Percentiles rank a stretch among this genome's conserved stretches.
These are phyloP conservation scores for Magnolia changhungtana DNA, from an alignment of 164 flowering plant species.

Conservation along the genomic window DNA sequence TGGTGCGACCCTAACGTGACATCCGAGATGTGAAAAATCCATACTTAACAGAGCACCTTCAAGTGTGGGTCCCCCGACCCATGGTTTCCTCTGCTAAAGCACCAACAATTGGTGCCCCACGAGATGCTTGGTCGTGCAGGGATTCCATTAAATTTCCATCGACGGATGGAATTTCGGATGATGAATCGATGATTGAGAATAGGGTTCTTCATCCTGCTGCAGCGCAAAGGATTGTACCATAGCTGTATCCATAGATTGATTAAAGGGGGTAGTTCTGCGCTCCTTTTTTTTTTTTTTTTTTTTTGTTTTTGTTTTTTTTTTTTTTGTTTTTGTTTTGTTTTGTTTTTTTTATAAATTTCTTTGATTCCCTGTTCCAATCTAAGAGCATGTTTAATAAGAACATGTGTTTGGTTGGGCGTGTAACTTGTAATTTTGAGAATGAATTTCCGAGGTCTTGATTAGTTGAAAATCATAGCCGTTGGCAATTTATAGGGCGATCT, in stretches of 20 bases:
- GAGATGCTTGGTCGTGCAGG: too few relatives aligned
- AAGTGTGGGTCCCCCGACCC: background rate
- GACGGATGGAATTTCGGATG: background rate
- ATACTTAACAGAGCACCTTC: background rate
- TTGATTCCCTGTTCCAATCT: background rate
- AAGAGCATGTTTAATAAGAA: constrained; percentile 10
- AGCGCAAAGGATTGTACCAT: constrained; percentile 17
- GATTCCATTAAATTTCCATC: background rate
- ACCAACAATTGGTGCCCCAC: background rate
- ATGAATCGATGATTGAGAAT: too few relatives aligned
- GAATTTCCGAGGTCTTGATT: background rate
- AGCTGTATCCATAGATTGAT: constrained; percentile 13
- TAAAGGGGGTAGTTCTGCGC: background rate
- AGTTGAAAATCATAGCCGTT: background rate
- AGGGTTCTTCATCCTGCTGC: background rate
- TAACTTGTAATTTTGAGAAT: constrained; percentile 3
- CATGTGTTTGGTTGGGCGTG: constrained; percentile 5
- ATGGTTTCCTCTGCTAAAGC: background rate
- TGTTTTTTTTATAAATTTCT: background rate
- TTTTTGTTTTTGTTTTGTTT: background rate
- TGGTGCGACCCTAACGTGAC: constrained; percentile 55
- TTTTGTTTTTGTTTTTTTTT: background rate
- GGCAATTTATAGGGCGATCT: too few relatives aligned
- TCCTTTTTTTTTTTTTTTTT: background rate
- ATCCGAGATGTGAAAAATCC: background rate